phyloP scores from a whole-genome alignment of 2,329 filamentous ascomycete genomes.

The Graphilbum fragrans region DNA sequence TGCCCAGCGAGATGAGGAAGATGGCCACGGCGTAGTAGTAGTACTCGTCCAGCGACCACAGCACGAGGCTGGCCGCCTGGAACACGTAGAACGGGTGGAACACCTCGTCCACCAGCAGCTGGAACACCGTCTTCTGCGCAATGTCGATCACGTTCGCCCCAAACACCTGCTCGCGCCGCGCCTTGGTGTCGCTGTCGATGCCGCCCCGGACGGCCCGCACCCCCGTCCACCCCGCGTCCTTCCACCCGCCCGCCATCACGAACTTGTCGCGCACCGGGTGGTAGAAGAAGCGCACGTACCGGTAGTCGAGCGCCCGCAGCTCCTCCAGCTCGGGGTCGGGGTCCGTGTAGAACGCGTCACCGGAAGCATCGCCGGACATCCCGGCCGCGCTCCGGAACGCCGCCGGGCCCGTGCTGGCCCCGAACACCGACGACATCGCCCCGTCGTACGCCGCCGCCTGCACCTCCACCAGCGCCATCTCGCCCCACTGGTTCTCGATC shows the following conservation, averaged over 20 bases:
- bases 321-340: conserved; percentile 66
- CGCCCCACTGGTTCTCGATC: conserved; percentile 93
- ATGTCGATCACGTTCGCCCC: conserved; percentile 87
- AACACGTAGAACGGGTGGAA: conserved; percentile 99
- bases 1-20: conserved; percentile 85
- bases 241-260: conserved; percentile 78
- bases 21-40: conserved; percentile 97
- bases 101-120: conserved; percentile 83
- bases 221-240: conserved; percentile 80
- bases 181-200: conserved; percentile 80
- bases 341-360: conserved; percentile 30
- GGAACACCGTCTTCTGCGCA: conserved; percentile 71
- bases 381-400: conserved; percentile 18
- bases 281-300: conserved; percentile 87
- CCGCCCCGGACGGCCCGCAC: conserved; percentile 63
- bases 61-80: conserved; percentile 81
- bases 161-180: conserved; percentile 73
- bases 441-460: conserved; percentile 39
- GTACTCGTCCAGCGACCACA: conserved; percentile 94
- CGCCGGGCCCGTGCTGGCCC: conserved; percentile 25
- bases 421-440: conserved; percentile 52
- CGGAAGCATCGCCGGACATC: neutral
- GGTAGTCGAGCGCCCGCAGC: conserved; percentile 74
- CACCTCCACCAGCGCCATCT: conserved; percentile 69
- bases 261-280: conserved; percentile 87